These are phyloP conservation scores for Warburgia ugandensis DNA, from an alignment of 164 flowering plant genomes.

Conservation along the genomic window DNA sequence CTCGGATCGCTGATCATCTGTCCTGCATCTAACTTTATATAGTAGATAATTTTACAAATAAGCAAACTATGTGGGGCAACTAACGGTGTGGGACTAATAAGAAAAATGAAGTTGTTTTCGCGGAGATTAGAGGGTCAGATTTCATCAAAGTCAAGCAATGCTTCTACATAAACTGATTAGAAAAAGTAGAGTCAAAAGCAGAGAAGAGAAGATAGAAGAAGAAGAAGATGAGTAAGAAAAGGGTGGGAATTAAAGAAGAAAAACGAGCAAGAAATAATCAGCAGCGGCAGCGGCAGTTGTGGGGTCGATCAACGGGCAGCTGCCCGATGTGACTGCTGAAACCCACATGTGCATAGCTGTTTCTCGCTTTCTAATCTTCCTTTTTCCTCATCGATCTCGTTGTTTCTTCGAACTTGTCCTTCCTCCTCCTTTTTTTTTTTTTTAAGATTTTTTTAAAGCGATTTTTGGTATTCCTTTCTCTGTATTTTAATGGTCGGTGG, in stretches of 20 bases:
- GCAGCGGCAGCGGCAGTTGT: neutral
- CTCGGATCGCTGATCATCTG: too few species aligned
- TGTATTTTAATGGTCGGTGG: neutral
- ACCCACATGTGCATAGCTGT: neutral
- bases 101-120: too few species aligned
- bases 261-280: neutral
- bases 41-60: too few species aligned
- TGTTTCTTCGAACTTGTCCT: neutral
- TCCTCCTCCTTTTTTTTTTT: neutral
- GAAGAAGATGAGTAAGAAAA: neutral
- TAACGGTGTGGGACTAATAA: too few species aligned
- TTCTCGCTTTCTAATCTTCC: neutral
- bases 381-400: too few species aligned
- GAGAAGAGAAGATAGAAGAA: neutral
- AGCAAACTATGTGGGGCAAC: too few species aligned
- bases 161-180: too few species aligned
- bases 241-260: neutral
- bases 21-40: too few species aligned
- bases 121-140: too few species aligned
- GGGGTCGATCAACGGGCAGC: neutral
- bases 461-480: neutral
- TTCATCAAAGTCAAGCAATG: too few species aligned
- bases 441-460: neutral
- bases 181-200: neutral
- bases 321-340: constrained; percentile 8